phyloP scores from a whole-genome alignment of 2,329 filamentous ascomycete species.

The Alternaria incomplexa region DNA sequence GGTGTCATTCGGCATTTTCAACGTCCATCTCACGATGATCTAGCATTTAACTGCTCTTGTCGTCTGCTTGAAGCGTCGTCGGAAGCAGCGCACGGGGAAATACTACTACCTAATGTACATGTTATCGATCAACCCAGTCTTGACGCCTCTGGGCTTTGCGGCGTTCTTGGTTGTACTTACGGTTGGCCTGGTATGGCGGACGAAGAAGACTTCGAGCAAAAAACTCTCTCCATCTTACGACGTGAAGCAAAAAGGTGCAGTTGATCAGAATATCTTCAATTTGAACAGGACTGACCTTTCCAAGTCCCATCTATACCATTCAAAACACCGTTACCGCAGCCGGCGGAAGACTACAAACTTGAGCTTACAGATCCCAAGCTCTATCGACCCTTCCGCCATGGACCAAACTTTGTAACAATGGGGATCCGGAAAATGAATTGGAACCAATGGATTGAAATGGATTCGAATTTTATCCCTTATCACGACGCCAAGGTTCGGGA shows the following conservation, averaged over 20 bases:
- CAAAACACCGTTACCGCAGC: not conserved
- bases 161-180: not conserved
- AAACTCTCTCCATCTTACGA: not conserved
- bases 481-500: not conserved
- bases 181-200: not conserved
- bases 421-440: not conserved
- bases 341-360: not conserved
- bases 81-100: not conserved
- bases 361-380: not conserved
- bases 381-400: not conserved
- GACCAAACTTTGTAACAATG: not conserved
- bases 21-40: not conserved
- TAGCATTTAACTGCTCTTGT: not conserved
- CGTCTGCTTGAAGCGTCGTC: not conserved
- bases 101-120: not conserved
- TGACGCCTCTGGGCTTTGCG: not conserved
- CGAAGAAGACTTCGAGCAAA: not conserved
- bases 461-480: not conserved
- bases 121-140: not conserved
- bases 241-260: not conserved
- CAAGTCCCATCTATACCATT: not conserved
- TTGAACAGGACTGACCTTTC: not conserved
- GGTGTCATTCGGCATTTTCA: not conserved
- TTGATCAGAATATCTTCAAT: not conserved
- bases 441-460: constrained; percentile 6